These are phyloP conservation scores for Mycena leptocephala DNA, from an alignment of 768 basidiomycete genomes.

Conservation along the genomic window DNA sequence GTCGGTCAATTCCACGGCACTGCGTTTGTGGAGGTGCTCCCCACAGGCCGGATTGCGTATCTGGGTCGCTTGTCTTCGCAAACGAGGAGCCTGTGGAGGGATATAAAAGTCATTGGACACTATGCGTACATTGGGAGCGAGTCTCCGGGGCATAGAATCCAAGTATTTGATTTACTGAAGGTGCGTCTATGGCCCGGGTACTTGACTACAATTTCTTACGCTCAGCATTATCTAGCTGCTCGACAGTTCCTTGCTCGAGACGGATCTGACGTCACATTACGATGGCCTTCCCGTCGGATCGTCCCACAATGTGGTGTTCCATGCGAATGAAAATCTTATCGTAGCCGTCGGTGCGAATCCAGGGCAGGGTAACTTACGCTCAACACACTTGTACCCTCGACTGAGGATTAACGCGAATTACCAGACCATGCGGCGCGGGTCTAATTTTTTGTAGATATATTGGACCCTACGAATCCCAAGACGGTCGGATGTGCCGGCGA, in stretches of 20 bases:
- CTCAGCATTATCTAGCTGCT: conserved; percentile 20
- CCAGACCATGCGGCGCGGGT: conserved; percentile 40
- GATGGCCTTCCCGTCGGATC: conserved; percentile 45
- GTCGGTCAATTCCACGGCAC: conserved; percentile 26
- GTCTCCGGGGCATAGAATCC: conserved; percentile 44
- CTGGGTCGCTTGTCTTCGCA: conserved; percentile 43
- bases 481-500: conserved; percentile 41
- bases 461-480: conserved; percentile 45
- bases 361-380: no score
- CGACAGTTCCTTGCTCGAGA: conserved; percentile 32
- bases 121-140: conserved; percentile 46
- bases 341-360: conserved; percentile 43
- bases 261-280: conserved; percentile 34
- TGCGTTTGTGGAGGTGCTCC: conserved; percentile 30
- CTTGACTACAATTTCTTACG: not conserved
- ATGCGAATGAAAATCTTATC: conserved; percentile 38
- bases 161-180: conserved; percentile 49
- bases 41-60: conserved; percentile 29
- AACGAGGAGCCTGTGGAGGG: conserved; percentile 42
- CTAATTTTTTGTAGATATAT: conserved; percentile 49
- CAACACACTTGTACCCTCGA: no score
- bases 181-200: not conserved
- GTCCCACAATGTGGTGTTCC: conserved; percentile 49
- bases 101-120: conserved; percentile 44
- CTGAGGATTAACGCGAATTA: no score